Percentiles rank a stretch among this genome's conserved stretches.
Evolutionary conservation across 805 yeast species (phyloP).

Genomic region (Nakazawaea ishiwadae): DNA sequence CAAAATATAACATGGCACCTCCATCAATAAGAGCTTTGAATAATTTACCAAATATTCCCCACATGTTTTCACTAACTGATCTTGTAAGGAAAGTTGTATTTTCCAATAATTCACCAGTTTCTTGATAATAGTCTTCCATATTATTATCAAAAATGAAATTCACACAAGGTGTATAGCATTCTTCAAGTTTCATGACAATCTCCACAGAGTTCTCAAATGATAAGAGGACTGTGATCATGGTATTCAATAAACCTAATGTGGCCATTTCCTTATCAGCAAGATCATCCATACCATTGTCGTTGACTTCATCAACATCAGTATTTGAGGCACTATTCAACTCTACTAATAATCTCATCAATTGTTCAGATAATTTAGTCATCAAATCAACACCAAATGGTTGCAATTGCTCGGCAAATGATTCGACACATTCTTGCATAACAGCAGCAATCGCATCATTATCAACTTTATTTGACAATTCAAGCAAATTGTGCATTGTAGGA

Average conservation of each 20-base stretch:
- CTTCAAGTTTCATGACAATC: slow-evolving; percentile 64
- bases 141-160: slow-evolving; percentile 59
- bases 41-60: slow-evolving; percentile 63
- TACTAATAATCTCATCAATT: slow-evolving; percentile 63
- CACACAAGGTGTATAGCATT: slow-evolving; percentile 69
- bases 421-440: slow-evolving; percentile 95
- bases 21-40: slow-evolving; percentile 31
- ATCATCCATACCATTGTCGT: slow-evolving; percentile 29
- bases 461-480: slow-evolving; percentile 70
- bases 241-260: slow-evolving; percentile 79
- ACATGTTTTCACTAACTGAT: slow-evolving; percentile 61
- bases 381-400: slow-evolving; percentile 85
- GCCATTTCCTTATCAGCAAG: slow-evolving; percentile 76
- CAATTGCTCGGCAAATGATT: slow-evolving; percentile 77
- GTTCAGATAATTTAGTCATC: slow-evolving; percentile 59
- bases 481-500: slow-evolving; percentile 75
- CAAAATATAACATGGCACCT: slow-evolving; percentile 61
- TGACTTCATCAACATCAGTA: slow-evolving; percentile 48
- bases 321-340: slow-evolving; percentile 65
- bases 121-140: slow-evolving; percentile 78
- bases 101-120: slow-evolving; percentile 76
- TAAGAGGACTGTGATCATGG: slow-evolving; percentile 80
- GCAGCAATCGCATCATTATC: slow-evolving; percentile 85
- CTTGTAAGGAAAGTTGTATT: slow-evolving; percentile 64
- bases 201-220: slow-evolving; percentile 82